Base-by-base conservation (phyloP, 2,329 filamentous ascomycete genomes). In the Apiospora malaysiana region DNA sequence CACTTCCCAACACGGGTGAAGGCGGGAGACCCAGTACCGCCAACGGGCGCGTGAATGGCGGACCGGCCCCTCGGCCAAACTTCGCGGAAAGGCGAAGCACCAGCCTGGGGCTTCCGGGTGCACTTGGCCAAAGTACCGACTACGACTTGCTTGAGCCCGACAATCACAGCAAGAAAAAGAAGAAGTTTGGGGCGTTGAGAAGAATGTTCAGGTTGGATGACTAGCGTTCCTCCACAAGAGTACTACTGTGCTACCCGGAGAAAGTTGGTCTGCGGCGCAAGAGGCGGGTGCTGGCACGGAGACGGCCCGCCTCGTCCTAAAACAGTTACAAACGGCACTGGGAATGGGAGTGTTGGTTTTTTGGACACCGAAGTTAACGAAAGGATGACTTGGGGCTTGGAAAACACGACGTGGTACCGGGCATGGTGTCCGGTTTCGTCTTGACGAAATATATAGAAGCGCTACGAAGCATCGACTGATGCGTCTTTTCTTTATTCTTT, bases 111-210 rank as follows among this genome's bases (percentile, higher is more conserved):
- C 25, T 72, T 71, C 23, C 63, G 70, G 56, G 71, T 66, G 27
- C 72, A 14, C 12, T 45, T 70, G 14, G 73, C 71, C 32, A 46
- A n/a, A 3, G 25, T 18, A 68, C 71, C 45, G 72, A 70, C n/a
- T 69, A 74, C 10, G 70, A 65, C 14, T 63, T 69, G 43, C 72
- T 72, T 37, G 72, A 51, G 16, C 73, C 72, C 18, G 73, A 73
- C 8, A 66, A 74, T 46, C 47, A 70, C 47, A 78, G 75, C 32
- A 46, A 46, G 73, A 85, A 81, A 82, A 89, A 87, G 83, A 93
- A 93, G 86, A 92, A 91, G 81, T 93, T 94, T 80, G 86, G 86
- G 56, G 82, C 84, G 70, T 80, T 94, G 78, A 88, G 92, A 78
- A 88, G 85, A 79, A 91, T 92, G 79, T 92, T 94, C 81, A 79